Conservation (phyloP, 176 grass and related monocot species). For the Puccinellia tenuiflora region DNA sequence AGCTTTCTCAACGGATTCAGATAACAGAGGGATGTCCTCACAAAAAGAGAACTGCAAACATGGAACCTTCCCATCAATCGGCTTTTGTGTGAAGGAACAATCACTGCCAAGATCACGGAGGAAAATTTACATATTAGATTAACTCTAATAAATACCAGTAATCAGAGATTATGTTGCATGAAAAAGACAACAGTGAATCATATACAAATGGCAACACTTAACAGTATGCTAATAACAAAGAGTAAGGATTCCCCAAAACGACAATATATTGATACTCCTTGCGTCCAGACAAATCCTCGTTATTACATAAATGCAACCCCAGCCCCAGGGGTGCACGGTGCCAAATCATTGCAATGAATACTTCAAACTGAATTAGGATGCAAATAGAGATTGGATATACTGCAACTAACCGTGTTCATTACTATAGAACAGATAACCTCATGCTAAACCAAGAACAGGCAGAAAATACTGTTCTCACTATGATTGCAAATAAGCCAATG, state of each 20-base stretch:
- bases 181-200: neutral
- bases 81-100: slow-evolving; percentile 43
- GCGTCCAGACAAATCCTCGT: neutral
- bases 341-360: neutral
- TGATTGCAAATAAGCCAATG: neutral
- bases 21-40: slow-evolving; percentile 42
- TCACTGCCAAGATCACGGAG: slow-evolving; percentile 42
- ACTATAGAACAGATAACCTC: neutral
- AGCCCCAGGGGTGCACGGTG: neutral
- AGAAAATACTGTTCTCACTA: neutral
- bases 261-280: neutral
- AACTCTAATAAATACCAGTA: slow-evolving; percentile 1
- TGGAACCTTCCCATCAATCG: slow-evolving; percentile 28
- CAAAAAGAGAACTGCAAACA: slow-evolving; percentile 67
- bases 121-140: slow-evolving; percentile 8
- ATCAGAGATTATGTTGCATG: neutral
- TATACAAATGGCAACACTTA: neutral
- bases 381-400: neutral
- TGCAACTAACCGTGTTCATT: too few species aligned
- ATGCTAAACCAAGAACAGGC: neutral
- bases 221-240: neutral
- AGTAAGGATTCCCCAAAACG: neutral
- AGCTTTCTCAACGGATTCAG: slow-evolving; percentile 70
- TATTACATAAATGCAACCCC: neutral
- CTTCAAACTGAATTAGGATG: neutral